Base-by-base conservation (phyloP, 495 filamentous ascomycete genomes). In the Terfezia claveryi region DNA sequence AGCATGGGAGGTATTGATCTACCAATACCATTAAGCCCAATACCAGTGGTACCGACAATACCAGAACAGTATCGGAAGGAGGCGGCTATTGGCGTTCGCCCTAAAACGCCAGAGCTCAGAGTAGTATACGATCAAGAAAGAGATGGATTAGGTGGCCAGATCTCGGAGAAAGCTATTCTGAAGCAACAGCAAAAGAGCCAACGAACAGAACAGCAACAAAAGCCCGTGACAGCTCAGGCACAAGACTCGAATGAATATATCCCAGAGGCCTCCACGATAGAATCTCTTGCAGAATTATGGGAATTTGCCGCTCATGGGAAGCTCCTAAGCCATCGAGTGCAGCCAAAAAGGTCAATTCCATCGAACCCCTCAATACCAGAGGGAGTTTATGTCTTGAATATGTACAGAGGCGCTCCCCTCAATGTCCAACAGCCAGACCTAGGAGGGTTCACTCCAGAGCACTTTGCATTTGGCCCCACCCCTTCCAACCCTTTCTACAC, bases 401-500 rank as follows among this genome's bases (percentile, higher is more conserved):
- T 63, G 57, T 63, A 59, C 50, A 56, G 60, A 57, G 62, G 50
- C 9, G 61, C 58, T 2, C 38, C 23, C n/a, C 12, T 17, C 3
- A 6, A 5, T 14, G 8, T 60, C 36, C 38, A 38, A 2, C 12
- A 38, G 0, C 10, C 51, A 10, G 54, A 59, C 6, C 54, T 44
- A n/a, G 54, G 56, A 1, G 37, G 54, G 10, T 49, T 27, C 27
- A 51, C 56, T 10, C 59, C 60, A 5, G 61, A 63, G 38, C 38
- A 63, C 49, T 60, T 59, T 16, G 55, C 54, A 7, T 63, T 63
- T 37, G 60, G 61, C 12, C 36, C 52, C 8, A 56, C 55, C 10
- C 6, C 60, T 2, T 16, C 54, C 10, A 63, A 52, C 4, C 60
- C 60, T 4, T 63, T 63, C 38, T 63, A 63, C 27, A 56, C 57